Evolutionary conservation across 2,329 filamentous ascomycete species (phyloP).

Genomic region (Cladorrhinum sp.): DNA sequence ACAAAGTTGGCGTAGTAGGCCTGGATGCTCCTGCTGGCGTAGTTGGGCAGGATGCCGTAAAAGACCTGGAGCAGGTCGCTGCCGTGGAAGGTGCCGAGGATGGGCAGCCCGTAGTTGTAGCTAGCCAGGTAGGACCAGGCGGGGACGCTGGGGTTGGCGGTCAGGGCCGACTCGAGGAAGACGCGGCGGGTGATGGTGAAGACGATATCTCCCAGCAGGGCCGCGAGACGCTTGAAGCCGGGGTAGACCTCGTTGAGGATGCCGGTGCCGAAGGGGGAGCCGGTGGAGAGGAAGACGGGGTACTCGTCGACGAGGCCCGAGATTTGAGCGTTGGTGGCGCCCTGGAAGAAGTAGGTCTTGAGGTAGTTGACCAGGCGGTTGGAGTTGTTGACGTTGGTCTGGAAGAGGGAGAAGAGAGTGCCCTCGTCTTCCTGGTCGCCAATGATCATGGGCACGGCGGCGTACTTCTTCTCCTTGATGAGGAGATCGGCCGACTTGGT

Average conservation of each 20-base stretch:
- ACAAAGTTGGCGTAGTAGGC: constrained; percentile 73
- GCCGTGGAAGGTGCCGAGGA: constrained; percentile 74
- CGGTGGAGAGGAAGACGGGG: constrained; percentile 50
- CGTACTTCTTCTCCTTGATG: constrained; percentile 46
- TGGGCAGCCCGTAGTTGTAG: constrained; percentile 67
- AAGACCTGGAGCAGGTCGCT: constrained; percentile 69
- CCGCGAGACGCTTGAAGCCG: constrained; percentile 72
- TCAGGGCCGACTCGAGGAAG: constrained; percentile 51
- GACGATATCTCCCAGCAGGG: constrained; percentile 70
- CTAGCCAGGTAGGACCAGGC: constrained; percentile 73
- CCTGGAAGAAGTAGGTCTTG: constrained; percentile 54
- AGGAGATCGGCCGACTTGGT: constrained; percentile 61
- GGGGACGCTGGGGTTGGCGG: constrained; percentile 55
- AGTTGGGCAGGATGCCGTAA: constrained; percentile 60
- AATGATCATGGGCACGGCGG: constrained; percentile 52
- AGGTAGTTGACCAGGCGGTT: constrained; percentile 61
- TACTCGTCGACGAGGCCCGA: constrained; percentile 60
- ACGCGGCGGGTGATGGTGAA: constrained; percentile 70
- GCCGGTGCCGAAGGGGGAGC: constrained; percentile 70
- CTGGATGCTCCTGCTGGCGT: constrained; percentile 57
- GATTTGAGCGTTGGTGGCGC: constrained; percentile 51
- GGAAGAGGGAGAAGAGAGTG: constrained; percentile 69
- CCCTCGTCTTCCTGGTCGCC: constrained; percentile 80
- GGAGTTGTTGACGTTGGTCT: constrained; percentile 63
- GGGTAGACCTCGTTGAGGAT: constrained; percentile 70